These are phyloP conservation scores for Sporothrix phasma DNA, from an alignment of 2,329 filamentous ascomycete species.

Conservation along the genomic window DNA sequence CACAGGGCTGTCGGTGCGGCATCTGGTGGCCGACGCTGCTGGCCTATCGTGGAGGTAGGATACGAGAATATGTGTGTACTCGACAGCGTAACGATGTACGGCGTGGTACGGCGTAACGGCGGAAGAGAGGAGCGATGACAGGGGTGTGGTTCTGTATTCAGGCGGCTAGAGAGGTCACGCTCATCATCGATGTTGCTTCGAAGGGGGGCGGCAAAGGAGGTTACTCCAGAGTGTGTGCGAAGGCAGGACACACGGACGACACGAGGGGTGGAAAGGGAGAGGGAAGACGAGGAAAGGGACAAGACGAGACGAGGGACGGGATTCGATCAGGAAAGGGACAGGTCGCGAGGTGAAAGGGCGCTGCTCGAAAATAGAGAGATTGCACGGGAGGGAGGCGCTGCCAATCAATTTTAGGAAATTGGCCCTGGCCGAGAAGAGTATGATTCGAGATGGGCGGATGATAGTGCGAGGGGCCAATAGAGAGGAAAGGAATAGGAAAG, in stretches of 20 bases:
- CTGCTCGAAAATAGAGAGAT: background rate
- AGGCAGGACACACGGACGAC: background rate
- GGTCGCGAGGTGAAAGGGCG: background rate
- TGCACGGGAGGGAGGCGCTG: constrained; percentile 5
- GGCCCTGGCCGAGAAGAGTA: background rate
- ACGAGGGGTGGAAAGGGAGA: background rate
- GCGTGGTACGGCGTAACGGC: constrained; percentile 1
- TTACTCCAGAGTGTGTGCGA: background rate
- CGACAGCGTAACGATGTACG: constrained; percentile 2
- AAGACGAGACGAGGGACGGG: background rate
- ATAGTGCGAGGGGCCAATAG: background rate
- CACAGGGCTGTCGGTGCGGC: background rate
- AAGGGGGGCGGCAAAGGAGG: background rate
- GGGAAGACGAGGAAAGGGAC: background rate
- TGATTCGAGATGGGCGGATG: constrained; percentile 1
- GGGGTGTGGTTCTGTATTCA: constrained; percentile 2
- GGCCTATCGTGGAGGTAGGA: constrained; percentile 3
- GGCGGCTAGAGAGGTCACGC: constrained; percentile 9
- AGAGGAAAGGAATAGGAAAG: background rate
- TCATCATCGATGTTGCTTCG: constrained; percentile 10
- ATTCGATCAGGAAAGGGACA: background rate
- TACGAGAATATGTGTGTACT: background rate
- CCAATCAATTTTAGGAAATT: constrained; percentile 15
- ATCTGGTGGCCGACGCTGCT: background rate
- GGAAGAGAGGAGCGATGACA: background rate